Conservation (phyloP, 345 rosid genomes). For the Eucalyptus brandiana region DNA sequence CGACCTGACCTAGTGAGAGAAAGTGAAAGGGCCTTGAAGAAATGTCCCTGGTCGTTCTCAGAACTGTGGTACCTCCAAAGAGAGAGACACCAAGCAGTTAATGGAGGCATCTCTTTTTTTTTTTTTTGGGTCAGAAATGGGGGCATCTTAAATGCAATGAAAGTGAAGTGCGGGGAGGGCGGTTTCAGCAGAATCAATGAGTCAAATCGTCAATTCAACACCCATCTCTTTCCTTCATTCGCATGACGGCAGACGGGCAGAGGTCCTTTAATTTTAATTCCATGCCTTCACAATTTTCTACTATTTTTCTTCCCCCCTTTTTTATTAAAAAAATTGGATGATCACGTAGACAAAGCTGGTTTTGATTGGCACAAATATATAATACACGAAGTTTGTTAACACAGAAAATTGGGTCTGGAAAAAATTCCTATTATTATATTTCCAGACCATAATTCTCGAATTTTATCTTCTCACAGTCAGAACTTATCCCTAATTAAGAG, state of each 20-base stretch:
- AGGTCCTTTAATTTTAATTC: not conserved
- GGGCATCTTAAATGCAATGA: not conserved
- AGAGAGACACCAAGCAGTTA: not conserved
- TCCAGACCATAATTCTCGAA: not conserved
- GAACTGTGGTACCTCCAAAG: not conserved
- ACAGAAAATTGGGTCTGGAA: not conserved
- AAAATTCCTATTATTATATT: not conserved
- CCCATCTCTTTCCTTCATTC: not conserved
- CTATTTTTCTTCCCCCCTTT: not conserved
- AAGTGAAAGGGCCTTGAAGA: not conserved
- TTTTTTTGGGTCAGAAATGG: too few relatives aligned
- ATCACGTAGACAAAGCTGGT: not conserved
- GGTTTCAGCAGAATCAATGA: not conserved
- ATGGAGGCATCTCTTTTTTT: not conserved
- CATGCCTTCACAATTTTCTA: not conserved
- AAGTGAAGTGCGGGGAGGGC: not conserved
- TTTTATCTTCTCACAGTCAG: not conserved
- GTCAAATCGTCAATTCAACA: not conserved
- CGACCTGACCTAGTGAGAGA: not conserved
- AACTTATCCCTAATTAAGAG: not conserved
- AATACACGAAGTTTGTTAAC: not conserved
- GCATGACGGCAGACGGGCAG: not conserved
- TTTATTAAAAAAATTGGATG: not conserved
- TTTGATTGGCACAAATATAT: not conserved
- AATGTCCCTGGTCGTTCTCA: not conserved